Evolutionary conservation across 192 early-diverging fungal genomes (phyloP).

Genomic region (Paraglomus brasilianum): DNA sequence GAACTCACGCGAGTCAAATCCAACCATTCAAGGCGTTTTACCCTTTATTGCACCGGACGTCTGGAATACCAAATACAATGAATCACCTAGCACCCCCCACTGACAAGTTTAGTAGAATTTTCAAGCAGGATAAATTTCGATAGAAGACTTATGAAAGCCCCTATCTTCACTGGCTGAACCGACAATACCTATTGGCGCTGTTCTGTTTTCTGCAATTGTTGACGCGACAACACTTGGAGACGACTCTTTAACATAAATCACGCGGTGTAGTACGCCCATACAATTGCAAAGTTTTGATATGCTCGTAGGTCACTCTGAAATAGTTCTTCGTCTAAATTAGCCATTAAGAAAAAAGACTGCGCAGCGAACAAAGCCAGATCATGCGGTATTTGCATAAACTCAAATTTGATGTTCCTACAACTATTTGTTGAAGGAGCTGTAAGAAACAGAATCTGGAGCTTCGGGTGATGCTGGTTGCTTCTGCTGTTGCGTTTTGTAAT

Average conservation of each 20-base stretch:
- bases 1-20: too few relatives aligned
- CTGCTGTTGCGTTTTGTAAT: conserved; percentile 30
- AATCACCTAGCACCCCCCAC: conserved; percentile 68
- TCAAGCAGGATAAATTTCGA: conserved; percentile 76
- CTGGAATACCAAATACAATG: conserved; percentile 87
- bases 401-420: too few relatives aligned
- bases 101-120: conserved; percentile 70
- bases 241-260: conserved; percentile 81
- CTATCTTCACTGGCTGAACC: neutral
- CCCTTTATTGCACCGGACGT: too few relatives aligned
- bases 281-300: conserved; percentile 71
- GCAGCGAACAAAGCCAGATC: conserved; percentile 77
- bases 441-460: conserved; percentile 57
- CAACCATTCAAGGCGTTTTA: too few relatives aligned
- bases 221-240: conserved; percentile 47
- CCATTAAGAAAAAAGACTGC: conserved; percentile 71
- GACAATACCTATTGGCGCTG: conserved; percentile 7
- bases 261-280: conserved; percentile 85
- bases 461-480: conserved; percentile 30
- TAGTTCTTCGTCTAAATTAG: conserved; percentile 81
- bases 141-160: conserved; percentile 38
- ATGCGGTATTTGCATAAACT: conserved; percentile 77
- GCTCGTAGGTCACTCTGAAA: conserved; percentile 71
- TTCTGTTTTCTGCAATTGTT: conserved; percentile 27
- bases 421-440: too few relatives aligned